Percentiles rank a stretch among this genome's conserved stretches.
These are phyloP conservation scores for Sambucus nigra DNA, from an alignment of 129 eudicot species.

Conservation along the genomic window DNA sequence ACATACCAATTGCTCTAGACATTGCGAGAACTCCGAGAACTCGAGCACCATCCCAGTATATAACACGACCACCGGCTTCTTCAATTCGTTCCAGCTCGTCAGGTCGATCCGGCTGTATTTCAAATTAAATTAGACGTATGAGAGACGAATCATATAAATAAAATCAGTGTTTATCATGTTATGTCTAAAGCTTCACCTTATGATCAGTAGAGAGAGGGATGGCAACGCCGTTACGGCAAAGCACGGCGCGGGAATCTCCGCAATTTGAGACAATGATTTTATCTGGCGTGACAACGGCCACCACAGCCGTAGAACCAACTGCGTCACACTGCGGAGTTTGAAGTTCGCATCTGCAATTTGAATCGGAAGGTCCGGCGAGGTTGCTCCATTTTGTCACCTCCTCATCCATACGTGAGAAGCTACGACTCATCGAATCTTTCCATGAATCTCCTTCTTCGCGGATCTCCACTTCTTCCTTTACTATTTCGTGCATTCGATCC, in stretches of 20 bases:
- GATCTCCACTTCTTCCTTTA: constrained; percentile 49
- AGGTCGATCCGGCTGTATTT: constrained; percentile 73
- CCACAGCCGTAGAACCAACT: constrained; percentile 97
- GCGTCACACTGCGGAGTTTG: constrained; percentile 94
- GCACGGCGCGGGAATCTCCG: constrained; percentile 93
- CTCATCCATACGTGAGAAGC: constrained; percentile 72
- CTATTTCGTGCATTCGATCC: constrained; percentile 86
- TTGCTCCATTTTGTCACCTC: constrained; percentile 50
- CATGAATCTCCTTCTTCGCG: constrained; percentile 26
- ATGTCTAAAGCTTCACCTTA: constrained; percentile 37
- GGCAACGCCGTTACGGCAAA: constrained; percentile 79
- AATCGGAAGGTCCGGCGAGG: constrained; percentile 12
- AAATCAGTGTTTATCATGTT: not conserved
- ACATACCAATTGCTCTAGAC: constrained; percentile 90
- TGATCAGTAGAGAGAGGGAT: constrained; percentile 86
- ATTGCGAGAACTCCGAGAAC: constrained; percentile 91
- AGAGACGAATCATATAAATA: not conserved
- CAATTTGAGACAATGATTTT: constrained; percentile 75
- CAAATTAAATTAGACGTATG: too few relatives aligned
- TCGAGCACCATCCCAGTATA: constrained; percentile 92
- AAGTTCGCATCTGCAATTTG: constrained; percentile 72
- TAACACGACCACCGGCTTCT: constrained; percentile 91
- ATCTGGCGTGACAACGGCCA: constrained; percentile 60
- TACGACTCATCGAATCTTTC: constrained; percentile 41
- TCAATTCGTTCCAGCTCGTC: constrained; percentile 73